Base-by-base conservation (phyloP, 805 yeast species). In the Cyberlindnera maritima region DNA sequence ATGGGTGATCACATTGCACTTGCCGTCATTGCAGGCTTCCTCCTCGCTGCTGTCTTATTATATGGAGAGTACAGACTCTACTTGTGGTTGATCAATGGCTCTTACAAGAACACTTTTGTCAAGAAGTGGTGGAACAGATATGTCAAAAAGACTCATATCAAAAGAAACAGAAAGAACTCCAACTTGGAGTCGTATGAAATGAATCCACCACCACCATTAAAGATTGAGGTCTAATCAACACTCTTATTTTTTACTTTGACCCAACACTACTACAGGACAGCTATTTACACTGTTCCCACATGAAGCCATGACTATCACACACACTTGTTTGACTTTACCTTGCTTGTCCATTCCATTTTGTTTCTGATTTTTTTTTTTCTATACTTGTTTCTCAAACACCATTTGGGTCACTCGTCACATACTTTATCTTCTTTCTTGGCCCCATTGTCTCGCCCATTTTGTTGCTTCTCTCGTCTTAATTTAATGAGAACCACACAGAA, bases 1-100 rank as follows among this genome's bases (percentile, higher is more conserved):
- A 68, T 90, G 66, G 89, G 88, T 15, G 75, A 79, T 53, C 96
- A 91, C 65, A 79, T 91, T 54, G 74, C 80, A 14, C 66, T 84
- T 34, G 84, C 90, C 23, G 87, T 88, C 2, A 60, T 85, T 36
- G 78, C 77, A 13, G 96, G 96, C 1, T 81, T 85, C 54, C 50
- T 77, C 15, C 59, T 84, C 41, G 90, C 83, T 3, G 68, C 70
- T 36, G 44, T 66, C 11, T 49, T 79, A 12, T 60, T 79, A n/a
- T 72, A 64, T 47, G 59, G 68, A 11, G 84, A 80, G 59, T 78
- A 74, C 55, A 59, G 71, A 41, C 56, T 79, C 13, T 75, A 75
- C 53, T 55, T 67, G 36, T 70, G 70, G 70, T 51, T 73, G 37
- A 61, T 69, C 43, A 58, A 55, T 33, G 66, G 66, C 44, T 36